Evolutionary conservation across 805 yeast genomes (phyloP), one percentile per base, ranked within the genome.

Genomic region (Wickerhamomyces subpelliculosus): DNA sequence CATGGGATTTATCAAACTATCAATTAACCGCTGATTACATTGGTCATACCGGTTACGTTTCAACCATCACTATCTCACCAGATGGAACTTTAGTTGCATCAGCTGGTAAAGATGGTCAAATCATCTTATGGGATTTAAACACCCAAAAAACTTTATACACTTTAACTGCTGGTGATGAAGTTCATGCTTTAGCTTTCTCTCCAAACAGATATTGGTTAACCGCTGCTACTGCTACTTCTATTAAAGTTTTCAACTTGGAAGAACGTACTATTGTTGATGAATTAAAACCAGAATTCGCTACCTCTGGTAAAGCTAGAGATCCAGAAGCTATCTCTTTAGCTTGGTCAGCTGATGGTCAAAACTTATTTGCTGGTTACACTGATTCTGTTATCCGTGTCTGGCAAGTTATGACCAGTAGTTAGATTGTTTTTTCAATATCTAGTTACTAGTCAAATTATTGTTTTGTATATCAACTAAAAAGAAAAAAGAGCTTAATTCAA

Each of bases 171-270:
- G 87, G 93, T 70, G 93, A 90, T 65, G 97, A 90, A 79, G 88
- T 93, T 60, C 86, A 86, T 72, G 94, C 97, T 68, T 80, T 93
- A 67, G 95, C 97, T 61, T 93, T 93, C 95, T 90, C 97, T 70
- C 98, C 99, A 75, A 86, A 86, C 95, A 89, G 98, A 84, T 93
- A 86, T 94, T 93, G 98, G 98, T 84, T 93, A 71, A 90, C 95
- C 68, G 98, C 97, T 74, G 97, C 98, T 65, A 93, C 99, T 61
- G 75, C 96, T 54, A 74, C 96, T 56, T 93, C 96, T 65, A 87
- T 93, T 79, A 90, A 89, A 85, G 82, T 93, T 80, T 93, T 80
- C 86, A 86, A 89, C 83, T 82, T 93, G 70, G 93, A 88, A 76
- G 89, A 84, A 74, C 83, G 94, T 75, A 74, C 74, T 60, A 77